These are phyloP conservation scores for Jamesozyma lodderae DNA, from an alignment of 805 yeast species.

Conservation along the genomic window DNA sequence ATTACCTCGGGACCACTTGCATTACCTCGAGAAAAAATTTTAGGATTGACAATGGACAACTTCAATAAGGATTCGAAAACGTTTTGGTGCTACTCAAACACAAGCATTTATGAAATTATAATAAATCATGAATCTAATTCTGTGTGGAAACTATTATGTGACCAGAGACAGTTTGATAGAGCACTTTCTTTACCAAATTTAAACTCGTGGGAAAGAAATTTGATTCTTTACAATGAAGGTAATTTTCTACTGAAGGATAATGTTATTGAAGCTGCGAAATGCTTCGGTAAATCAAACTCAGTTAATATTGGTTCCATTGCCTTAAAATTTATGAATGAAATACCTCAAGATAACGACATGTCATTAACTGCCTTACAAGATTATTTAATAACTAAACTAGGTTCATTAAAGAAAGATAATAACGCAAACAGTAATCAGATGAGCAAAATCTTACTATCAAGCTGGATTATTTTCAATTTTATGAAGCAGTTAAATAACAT, in stretches of 20 bases:
- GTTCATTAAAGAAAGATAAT: constrained; percentile 19
- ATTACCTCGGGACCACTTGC: constrained; percentile 21
- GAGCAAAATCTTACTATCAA: constrained; percentile 28
- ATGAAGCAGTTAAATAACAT: constrained; percentile 28
- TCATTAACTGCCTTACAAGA: constrained; percentile 37
- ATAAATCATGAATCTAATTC: constrained; percentile 60
- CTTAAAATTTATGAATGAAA: constrained; percentile 41
- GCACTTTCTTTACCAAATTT: constrained; percentile 43
- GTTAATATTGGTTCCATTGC: constrained; percentile 66
- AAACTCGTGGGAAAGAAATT: constrained; percentile 36
- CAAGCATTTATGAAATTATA: constrained; percentile 60
- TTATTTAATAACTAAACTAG: constrained; percentile 39
- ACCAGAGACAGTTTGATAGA: constrained; percentile 46
- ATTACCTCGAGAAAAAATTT: constrained; percentile 30
- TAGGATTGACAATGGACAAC: constrained; percentile 45
- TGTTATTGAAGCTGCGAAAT: constrained; percentile 38
- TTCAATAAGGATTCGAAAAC: constrained; percentile 36
- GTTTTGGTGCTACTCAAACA: constrained; percentile 64
- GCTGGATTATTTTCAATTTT: constrained; percentile 33
- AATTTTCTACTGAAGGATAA: constrained; percentile 33
- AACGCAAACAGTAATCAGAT: constrained; percentile 6
- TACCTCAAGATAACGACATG: constrained; percentile 11
- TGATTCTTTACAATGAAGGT: constrained; percentile 48
- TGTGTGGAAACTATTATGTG: constrained; percentile 62
- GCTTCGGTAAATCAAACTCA: constrained; percentile 48